Evolutionary conservation across 2,329 filamentous ascomycete genomes (phyloP).

Genomic region (Xylaria sp.): DNA sequence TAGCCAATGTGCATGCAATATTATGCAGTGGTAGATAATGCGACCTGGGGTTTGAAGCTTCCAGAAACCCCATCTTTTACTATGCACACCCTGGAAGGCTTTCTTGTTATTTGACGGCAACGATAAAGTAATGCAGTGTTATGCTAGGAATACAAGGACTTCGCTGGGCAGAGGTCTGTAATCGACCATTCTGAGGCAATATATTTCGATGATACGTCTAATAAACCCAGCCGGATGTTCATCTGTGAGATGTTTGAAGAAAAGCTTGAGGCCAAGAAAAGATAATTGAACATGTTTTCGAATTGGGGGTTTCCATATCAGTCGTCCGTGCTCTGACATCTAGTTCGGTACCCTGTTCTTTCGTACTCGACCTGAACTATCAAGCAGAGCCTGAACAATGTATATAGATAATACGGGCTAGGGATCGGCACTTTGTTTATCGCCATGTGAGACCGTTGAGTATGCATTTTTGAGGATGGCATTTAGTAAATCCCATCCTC

Average conservation of each 20-base stretch:
- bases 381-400: not conserved
- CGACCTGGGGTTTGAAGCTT: not conserved
- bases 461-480: constrained; percentile 33
- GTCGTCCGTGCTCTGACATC: not conserved
- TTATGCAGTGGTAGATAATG: not conserved
- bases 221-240: not conserved
- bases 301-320: not conserved
- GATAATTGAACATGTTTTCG: not conserved
- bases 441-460: constrained; percentile 13
- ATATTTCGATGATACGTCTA: not conserved
- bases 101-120: not conserved
- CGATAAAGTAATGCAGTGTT: not conserved
- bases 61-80: not conserved
- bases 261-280: not conserved
- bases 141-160: not conserved
- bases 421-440: constrained; percentile 26
- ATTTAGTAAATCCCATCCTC: constrained; percentile 32
- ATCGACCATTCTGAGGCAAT: too few relatives aligned
- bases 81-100: not conserved
- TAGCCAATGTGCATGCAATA: not conserved
- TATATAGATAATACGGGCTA: constrained; percentile 10
- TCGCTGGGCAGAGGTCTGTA: too few relatives aligned
- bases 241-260: not conserved
- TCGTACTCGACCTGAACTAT: not conserved
- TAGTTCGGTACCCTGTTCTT: not conserved